Percentiles rank a stretch among this genome's conserved stretches.
These are phyloP conservation scores for Diaporthe citrichinensis DNA, from an alignment of 2,329 filamentous ascomycete species.

Conservation along the genomic window DNA sequence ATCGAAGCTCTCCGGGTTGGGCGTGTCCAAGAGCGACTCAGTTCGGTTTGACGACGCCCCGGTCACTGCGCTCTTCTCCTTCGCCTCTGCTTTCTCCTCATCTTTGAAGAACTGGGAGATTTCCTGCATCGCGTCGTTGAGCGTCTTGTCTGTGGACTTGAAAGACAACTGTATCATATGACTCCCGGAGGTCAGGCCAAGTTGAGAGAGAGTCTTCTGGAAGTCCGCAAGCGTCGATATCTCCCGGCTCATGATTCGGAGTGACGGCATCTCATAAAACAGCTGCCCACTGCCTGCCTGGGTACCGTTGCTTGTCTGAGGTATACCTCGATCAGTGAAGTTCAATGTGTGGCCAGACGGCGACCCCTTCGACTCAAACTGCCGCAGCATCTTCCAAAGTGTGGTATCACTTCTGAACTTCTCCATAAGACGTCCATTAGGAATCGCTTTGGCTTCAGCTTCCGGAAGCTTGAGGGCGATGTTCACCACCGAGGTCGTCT, in stretches of 20 bases:
- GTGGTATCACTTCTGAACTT: conserved; percentile 92
- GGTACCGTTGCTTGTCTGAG: conserved; percentile 68
- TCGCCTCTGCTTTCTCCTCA: conserved; percentile 51
- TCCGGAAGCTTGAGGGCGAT: conserved; percentile 90
- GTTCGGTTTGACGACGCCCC: conserved; percentile 41
- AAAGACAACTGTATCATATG: conserved; percentile 85
- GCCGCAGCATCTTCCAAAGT: conserved; percentile 89
- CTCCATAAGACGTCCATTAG: conserved; percentile 79
- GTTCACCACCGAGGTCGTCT: conserved; percentile 86
- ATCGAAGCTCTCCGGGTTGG: conserved; percentile 21
- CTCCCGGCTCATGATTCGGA: conserved; percentile 87
- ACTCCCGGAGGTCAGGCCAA: conserved; percentile 89
- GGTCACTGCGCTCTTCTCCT: conserved; percentile 39
- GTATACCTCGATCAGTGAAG: conserved; percentile 86
- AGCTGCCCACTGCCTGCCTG: conserved; percentile 78
- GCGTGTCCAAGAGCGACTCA: not conserved
- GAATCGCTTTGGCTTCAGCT: conserved; percentile 73
- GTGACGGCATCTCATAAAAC: conserved; percentile 87
- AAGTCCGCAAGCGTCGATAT: conserved; percentile 83
- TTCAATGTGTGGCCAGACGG: conserved; percentile 76
- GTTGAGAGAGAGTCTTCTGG: conserved; percentile 88
- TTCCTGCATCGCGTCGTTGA: conserved; percentile 87
- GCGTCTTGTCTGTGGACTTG: conserved; percentile 79
- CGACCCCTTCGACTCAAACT: conserved; percentile 86
- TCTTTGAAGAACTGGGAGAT: conserved; percentile 82